Base-by-base conservation (phyloP, 2,329 filamentous ascomycete species). In the Pyricularia sp. region DNA sequence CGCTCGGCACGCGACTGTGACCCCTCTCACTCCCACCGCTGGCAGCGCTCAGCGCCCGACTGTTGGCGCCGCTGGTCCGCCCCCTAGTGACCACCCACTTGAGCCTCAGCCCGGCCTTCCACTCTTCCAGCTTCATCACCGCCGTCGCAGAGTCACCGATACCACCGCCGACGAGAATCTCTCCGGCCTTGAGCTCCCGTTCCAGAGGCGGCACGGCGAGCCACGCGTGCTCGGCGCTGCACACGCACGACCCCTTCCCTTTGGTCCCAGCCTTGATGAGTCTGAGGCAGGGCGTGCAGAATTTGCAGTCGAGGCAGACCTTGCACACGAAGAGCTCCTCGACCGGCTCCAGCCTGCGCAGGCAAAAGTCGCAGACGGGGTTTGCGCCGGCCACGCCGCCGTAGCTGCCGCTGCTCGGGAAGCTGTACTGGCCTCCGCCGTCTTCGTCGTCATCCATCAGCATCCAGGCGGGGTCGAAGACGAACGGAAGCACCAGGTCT, bases 61-160 rank as follows among this genome's bases (percentile, higher is more conserved):
- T 28, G 14, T 63, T 28, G 59, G 25, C 59, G 26, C 59, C 59
- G 25, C 59, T 63, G 25, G 17, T 9, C 9, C 59, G 59, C 1
- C 59, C 59, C 65, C 65, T 28, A 23, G 23, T 17, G 33, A 66
- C n/a, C 7, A 64, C 55, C 67, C 67, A 64, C 25, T 50, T 64
- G 12, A 68, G 67, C 59, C 67, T 64, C 58, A 68, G 7, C 3
- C 33, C 58, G 31, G 67, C 67, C 59, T 68, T 68, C 67, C 67
- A 68, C 67, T 68, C 58, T 4, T 68, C 67, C 23, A 68, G 23
- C 58, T 30, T 50, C 58, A 58, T 61, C 6, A 68, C 59, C 59
- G 17, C 9, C n/a, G 30, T 6, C 12, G 33, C 17, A 1, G 28
- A 14, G 6, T 28, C 59, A 1, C 28, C 59, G 7, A 20, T 14